Percentiles rank a stretch among this genome's conserved stretches.
Evolutionary conservation across 2,329 filamentous ascomycete genomes (phyloP).

Genomic region (Immersiporthe knoxdaviesiana): DNA sequence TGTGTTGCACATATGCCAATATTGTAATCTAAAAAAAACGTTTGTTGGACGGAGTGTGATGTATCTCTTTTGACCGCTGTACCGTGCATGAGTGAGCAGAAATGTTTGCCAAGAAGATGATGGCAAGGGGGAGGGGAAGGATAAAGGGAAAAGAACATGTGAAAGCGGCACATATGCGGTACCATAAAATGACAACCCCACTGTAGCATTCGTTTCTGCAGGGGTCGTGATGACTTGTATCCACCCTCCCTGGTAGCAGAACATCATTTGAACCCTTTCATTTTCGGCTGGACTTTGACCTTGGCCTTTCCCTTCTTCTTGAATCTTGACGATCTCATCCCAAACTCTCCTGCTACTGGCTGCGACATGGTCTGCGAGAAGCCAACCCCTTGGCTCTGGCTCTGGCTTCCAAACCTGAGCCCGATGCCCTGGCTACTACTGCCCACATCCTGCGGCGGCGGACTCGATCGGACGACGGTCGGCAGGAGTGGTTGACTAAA

Average conservation of each 20-base stretch:
- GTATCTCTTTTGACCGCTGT: not conserved
- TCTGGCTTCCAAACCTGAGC: constrained; percentile 13
- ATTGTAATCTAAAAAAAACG: not conserved
- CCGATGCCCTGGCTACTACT: constrained; percentile 14
- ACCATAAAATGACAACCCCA: not conserved
- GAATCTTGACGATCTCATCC: constrained; percentile 43
- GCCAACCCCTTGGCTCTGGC: constrained; percentile 17
- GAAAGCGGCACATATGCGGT: not conserved
- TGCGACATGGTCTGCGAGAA: constrained; percentile 47
- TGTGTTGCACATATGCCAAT: not conserved
- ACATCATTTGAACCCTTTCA: constrained; percentile 43
- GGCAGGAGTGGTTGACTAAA: constrained; percentile 19
- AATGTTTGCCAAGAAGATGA: not conserved
- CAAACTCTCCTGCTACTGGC: constrained; percentile 50
- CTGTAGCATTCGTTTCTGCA: not conserved
- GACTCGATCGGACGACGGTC: constrained; percentile 19
- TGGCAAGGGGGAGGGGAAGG: not conserved
- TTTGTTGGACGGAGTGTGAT: not conserved
- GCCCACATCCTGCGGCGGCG: constrained; percentile 18
- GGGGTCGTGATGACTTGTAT: not conserved
- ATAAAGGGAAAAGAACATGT: not conserved
- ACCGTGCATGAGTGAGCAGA: not conserved
- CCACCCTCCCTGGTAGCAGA: not conserved
- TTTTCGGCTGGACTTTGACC: constrained; percentile 41
- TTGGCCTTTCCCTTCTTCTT: constrained; percentile 49